Conservation (phyloP, 1,139 yeast species). For the Geotrichum australiense region DNA sequence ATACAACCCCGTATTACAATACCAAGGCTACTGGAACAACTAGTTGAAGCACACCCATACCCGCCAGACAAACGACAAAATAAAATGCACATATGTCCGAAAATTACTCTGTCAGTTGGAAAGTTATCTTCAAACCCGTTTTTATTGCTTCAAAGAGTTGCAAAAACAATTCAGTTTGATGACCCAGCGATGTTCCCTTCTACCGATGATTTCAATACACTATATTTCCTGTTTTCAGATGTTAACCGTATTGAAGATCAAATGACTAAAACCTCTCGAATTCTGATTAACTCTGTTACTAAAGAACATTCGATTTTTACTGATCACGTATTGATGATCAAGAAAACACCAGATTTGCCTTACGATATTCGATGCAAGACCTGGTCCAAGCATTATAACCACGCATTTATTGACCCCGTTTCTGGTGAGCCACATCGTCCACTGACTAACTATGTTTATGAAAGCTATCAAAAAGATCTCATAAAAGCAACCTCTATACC, state of each 20-base stretch:
- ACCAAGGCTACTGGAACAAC: constrained; percentile 30
- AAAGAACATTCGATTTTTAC: constrained; percentile 28
- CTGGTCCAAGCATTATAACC: constrained; percentile 35
- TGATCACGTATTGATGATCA: constrained; percentile 27
- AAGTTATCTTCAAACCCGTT: constrained; percentile 53
- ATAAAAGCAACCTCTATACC: constrained; percentile 25
- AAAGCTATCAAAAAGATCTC: constrained; percentile 25
- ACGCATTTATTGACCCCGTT: constrained; percentile 29
- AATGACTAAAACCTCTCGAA: constrained; percentile 65
- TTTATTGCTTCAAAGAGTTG: constrained; percentile 52
- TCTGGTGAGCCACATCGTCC: constrained; percentile 29
- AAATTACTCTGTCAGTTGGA: constrained; percentile 63
- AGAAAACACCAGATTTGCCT: constrained; percentile 26
- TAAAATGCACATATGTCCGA: constrained; percentile 50
- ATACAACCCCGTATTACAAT: constrained; percentile 11
- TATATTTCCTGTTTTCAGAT: constrained; percentile 65
- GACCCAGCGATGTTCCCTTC: constrained; percentile 64
- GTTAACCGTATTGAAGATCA: constrained; percentile 54
- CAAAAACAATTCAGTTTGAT: constrained; percentile 62
- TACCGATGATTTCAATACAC: constrained; percentile 69
- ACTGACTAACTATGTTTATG: constrained; percentile 30
- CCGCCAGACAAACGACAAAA: constrained; percentile 34
- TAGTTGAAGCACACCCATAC: constrained; percentile 47
- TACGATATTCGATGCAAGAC: constrained; percentile 41
- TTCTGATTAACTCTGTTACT: constrained; percentile 51